A percentile compares a stretch with the other conserved stretches of the same genome.
phyloP scores from a whole-genome alignment of 768 basidiomycete species.

The Termitomyces sp. region DNA sequence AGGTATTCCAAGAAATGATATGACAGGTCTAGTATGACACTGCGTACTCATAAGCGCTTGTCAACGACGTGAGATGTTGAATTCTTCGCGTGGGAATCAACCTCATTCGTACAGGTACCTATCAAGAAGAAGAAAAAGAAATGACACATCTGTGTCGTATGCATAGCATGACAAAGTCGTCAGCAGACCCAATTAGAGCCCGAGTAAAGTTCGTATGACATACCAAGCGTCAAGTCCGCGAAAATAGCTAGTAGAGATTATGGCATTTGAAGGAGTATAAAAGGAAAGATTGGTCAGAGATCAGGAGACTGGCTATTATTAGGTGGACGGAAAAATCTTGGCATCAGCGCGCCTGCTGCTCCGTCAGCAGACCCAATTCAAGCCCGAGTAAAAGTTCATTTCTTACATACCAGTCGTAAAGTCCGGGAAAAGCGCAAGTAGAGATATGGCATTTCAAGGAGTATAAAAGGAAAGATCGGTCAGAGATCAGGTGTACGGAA shows the following conservation, averaged over 20 bases:
- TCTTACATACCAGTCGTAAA: not conserved
- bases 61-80: not conserved
- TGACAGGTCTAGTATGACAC: not conserved
- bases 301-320: too few relatives aligned
- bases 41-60: too few relatives aligned
- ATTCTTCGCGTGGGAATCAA: not conserved
- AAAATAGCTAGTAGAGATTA: too few relatives aligned
- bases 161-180: not conserved
- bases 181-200: not conserved
- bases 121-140: not conserved
- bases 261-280: too few relatives aligned
- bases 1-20: not conserved
- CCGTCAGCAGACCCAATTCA: not conserved
- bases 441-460: too few relatives aligned
- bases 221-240: not conserved
- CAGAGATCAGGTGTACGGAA: too few relatives aligned
- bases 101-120: not conserved
- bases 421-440: too few relatives aligned
- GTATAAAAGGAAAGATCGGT: too few relatives aligned
- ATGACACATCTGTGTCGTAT: not conserved
- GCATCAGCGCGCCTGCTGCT: too few relatives aligned
- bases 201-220: not conserved
- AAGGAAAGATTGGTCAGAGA: rapidly evolving
- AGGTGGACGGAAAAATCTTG: too few relatives aligned
- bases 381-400: not conserved